These are phyloP conservation scores for Dactylellina drechsleri DNA, from an alignment of 2,329 filamentous ascomycete genomes.

Conservation along the genomic window DNA sequence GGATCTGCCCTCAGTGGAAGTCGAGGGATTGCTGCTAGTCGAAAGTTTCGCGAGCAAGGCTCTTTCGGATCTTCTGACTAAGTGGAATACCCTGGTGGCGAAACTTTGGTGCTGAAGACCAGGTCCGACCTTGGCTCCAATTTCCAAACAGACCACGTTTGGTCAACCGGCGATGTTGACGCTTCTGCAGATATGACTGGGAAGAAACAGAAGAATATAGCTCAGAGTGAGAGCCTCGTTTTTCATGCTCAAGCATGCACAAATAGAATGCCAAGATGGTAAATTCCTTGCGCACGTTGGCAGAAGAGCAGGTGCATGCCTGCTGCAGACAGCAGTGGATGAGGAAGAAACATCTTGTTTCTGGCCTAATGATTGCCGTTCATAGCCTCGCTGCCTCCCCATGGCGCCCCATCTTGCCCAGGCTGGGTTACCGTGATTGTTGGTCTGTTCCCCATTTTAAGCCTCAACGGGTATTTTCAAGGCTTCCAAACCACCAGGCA, in stretches of 20 bases:
- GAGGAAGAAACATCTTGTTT: conserved; percentile 22
- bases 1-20: conserved; percentile 8
- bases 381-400: conserved; percentile 18
- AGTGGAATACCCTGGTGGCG: conserved; percentile 11
- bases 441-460: conserved; percentile 25
- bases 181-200: neutral
- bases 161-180: conserved; percentile 23
- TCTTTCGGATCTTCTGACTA: too few species aligned
- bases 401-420: neutral
- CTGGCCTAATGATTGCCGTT: conserved; percentile 9
- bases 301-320: conserved; percentile 23
- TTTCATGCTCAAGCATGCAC: neutral
- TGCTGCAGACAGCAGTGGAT: neutral
- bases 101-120: conserved; percentile 3
- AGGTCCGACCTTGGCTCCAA: neutral
- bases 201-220: neutral
- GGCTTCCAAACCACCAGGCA: conserved; percentile 46
- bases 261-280: neutral
- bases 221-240: conserved; percentile 13
- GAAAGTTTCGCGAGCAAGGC: too few species aligned
- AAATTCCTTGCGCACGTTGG: conserved; percentile 5
- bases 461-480: conserved; percentile 26
- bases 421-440: neutral
- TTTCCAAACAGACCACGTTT: conserved; percentile 48
- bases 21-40: neutral